These are phyloP conservation scores for Stemphylium lycopersici DNA, from an alignment of 2,329 filamentous ascomycete species.

Conservation along the genomic window DNA sequence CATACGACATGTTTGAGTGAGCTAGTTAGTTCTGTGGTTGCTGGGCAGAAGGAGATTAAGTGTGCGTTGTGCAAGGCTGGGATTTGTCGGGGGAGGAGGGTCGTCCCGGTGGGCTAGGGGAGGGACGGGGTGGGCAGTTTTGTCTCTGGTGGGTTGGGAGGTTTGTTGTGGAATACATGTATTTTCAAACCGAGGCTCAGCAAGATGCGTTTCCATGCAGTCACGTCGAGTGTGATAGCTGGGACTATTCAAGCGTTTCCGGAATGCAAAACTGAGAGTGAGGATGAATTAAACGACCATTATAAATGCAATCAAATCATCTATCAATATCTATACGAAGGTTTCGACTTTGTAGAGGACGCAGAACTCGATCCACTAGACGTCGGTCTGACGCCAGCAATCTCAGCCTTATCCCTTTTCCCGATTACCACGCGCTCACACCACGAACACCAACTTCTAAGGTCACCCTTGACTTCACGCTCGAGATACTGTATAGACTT, in stretches of 20 bases:
- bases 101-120: neutral
- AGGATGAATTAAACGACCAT: neutral
- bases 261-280: neutral
- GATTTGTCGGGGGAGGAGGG: neutral
- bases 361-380: constrained; percentile 29
- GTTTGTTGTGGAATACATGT: neutral
- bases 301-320: neutral
- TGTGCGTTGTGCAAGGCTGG: neutral
- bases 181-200: no score
- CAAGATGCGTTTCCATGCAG: no score
- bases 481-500: constrained; percentile 64
- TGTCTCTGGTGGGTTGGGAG: no score
- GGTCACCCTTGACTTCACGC: constrained; percentile 70
- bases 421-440: constrained; percentile 77
- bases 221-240: no score
- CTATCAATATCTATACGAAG: constrained; percentile 6
- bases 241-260: no score
- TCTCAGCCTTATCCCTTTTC: constrained; percentile 50
- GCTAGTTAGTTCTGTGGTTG: neutral
- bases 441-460: constrained; percentile 91
- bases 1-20: neutral
- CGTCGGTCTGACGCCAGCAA: constrained; percentile 18
- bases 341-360: constrained; percentile 11
- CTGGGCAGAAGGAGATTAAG: neutral
- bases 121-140: neutral